Evolutionary conservation across 2,329 filamentous ascomycete species (phyloP), one percentile per base, ranked within the genome.

Genomic region (Drechslerella stenobrocha): DNA sequence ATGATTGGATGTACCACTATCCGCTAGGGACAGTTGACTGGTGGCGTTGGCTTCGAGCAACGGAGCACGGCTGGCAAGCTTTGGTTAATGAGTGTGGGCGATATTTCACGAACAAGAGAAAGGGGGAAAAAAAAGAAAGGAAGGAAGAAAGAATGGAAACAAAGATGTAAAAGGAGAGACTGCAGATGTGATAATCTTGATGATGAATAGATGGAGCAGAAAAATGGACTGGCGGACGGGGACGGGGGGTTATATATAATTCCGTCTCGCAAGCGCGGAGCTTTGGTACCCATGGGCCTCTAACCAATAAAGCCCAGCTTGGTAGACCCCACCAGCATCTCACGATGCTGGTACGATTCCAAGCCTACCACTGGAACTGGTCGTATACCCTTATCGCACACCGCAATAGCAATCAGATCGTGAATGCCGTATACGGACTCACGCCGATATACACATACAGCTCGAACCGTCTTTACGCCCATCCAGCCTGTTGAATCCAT

Each of bases 81-180:
- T 45, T 52, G 24, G n/a, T 35, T 50, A 67, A 67, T 55, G 63
- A 67, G 60, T 56, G 63, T 60, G 44, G 45, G 55, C 45, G 55
- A 52, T 18, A 23, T 34, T 18, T 37, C 44, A 32, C 52, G 11
- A 30, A 30, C 11, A 42, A 42, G 15, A 20, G 4, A n/a, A 13
- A 37, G 11, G 11, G 15, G 11, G 11, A 37, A 20, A 20, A 42
- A 42, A 42, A 42, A 4, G 15, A 42, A 42, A 42, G 3, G 37
- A 42, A 42, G 22, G 34, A 37, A 37, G 34, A 53, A 52, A 26
- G 50, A 53, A 66, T 58, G 47, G 53, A 52, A 67, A 67, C 35
- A 55, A 46, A 42, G 47, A 58, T 50, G 55, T 55, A 53, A 67
- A 60, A 52, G 45, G 51, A 67, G 56, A 60, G 63, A 34, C 51